Conservation (phyloP, 139 green algal species). For the Picochlorum sp. region DNA sequence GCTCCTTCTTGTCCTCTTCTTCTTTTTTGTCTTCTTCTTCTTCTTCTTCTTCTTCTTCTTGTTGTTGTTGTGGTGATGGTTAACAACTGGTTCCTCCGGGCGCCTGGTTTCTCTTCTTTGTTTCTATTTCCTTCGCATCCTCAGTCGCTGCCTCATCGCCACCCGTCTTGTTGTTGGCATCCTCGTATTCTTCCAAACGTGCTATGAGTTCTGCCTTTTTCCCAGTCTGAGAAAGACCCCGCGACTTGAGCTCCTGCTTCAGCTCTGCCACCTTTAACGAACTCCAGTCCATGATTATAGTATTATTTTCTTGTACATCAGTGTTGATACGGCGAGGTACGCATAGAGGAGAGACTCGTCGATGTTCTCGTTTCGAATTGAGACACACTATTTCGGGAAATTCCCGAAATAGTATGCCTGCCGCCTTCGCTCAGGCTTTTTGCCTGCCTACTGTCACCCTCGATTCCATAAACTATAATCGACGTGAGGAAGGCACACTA, state of each 20-base stretch:
- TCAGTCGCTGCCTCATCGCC: conserved; percentile 28
- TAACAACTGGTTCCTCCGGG: neutral
- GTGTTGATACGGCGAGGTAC: no score
- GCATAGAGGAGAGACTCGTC: no score
- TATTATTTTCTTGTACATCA: no score
- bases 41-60: neutral
- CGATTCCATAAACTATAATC: neutral
- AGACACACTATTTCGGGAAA: no score
- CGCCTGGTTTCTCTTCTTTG: no score
- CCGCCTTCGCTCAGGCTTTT: no score
- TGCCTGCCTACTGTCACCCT: no score
- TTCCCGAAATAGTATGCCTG: no score
- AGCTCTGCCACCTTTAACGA: conserved; percentile 28
- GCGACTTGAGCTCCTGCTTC: conserved; percentile 46
- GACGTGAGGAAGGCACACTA: conserved; percentile 5
- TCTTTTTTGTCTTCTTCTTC: no score
- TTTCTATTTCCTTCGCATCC: neutral
- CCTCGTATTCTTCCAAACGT: conserved; percentile 23
- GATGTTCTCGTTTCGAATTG: no score
- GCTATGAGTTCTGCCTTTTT: conserved; percentile 39
- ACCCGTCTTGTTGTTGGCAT: conserved; percentile 17
- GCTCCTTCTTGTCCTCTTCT: neutral
- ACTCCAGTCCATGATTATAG: conserved; percentile 5
- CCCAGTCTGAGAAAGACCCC: conserved; percentile 23
- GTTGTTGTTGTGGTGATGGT: no score